Evolutionary conservation across 2,329 filamentous ascomycete species (phyloP), one percentile per base, ranked within the genome.

Genomic region (Reticulascus tulasneorum): DNA sequence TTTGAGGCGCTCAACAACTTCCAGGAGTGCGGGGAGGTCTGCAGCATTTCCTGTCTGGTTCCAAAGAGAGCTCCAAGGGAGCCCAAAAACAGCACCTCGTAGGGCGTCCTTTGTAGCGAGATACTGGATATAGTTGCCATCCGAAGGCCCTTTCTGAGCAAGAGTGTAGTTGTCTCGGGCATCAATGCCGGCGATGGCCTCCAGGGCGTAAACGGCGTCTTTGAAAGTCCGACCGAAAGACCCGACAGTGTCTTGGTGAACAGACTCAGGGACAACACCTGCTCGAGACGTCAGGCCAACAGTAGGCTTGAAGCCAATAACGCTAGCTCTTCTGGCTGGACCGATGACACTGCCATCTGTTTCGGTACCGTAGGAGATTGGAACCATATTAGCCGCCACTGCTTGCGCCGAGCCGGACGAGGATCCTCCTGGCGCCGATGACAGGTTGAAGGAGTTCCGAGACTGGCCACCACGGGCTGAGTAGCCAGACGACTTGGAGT

Each of bases 271-370:
- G 26, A 88, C 71, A 16, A 82, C 70, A 16, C 58, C 77, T n/a
- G 60, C 67, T 17, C 81, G 66, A 10, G 82, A 86, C 1, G 82
- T 86, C 38, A 86, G 56, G 0, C 84, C 84, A 7, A 87, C 80
- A 2, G 82, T 87, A 3, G 84, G 83, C 59, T 88, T 88, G 57
- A 89, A 73, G 6, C 84, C 84, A 2, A 87, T 82, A 2, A 88
- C 54, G 3, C 68, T 73, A 51, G 84, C 85, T 4, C 80, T 66
- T 53, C 82, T 74, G 1, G 84, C 82, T 2, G 84, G 84, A 53
- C 77, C 80, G 50, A 87, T 85, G 12, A 89, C 69, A 59, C 73
- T 79, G 6, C 75, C 82, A 53, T 87, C 83, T 0, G 84, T 87
- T 60, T 89, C 84, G 0, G 84, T 88, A 1, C 84, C 85, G 1